A percentile compares a stretch with the other conserved stretches of the same genome.
phyloP scores from a whole-genome alignment of 1,284 basidiomycete species.

The Exobasidium rhododendri region DNA sequence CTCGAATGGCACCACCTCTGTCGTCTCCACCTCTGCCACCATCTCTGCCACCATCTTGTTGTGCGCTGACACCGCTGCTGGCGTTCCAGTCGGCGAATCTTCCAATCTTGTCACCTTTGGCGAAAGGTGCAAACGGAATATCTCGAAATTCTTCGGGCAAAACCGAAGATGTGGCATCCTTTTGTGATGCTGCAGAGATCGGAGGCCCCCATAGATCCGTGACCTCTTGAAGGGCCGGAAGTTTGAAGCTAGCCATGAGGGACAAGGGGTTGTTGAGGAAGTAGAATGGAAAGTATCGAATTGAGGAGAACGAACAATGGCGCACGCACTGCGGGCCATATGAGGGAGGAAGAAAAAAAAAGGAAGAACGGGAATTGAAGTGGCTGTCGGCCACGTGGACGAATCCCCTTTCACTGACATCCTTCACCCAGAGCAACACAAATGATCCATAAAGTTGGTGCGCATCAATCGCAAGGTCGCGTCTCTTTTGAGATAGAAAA shows the following conservation, averaged over 20 bases:
- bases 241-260: slow-evolving; percentile 47
- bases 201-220: slow-evolving; percentile 48
- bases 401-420: too few species aligned
- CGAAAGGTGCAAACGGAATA: slow-evolving; percentile 79
- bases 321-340: background rate
- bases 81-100: slow-evolving; percentile 93
- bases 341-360: slow-evolving; percentile 4
- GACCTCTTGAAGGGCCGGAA: slow-evolving; percentile 37
- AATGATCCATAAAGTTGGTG: too few species aligned
- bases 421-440: too few species aligned
- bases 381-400: too few species aligned
- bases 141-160: slow-evolving; percentile 48
- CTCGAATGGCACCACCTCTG: slow-evolving; percentile 24
- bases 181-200: slow-evolving; percentile 16
- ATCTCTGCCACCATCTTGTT: slow-evolving; percentile 57
- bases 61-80: slow-evolving; percentile 59
- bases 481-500: too few species aligned
- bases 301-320: background rate
- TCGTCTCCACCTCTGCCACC: slow-evolving; percentile 30
- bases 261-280: background rate
- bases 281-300: background rate
- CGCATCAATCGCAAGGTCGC: too few species aligned
- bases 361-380: too few species aligned
- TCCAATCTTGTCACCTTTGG: slow-evolving; percentile 95
- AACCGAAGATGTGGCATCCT: slow-evolving; percentile 11